Evolutionary conservation across 2,329 filamentous ascomycete species (phyloP), one percentile per base, ranked within the genome.

Genomic region (Xylariaceae sp.): DNA sequence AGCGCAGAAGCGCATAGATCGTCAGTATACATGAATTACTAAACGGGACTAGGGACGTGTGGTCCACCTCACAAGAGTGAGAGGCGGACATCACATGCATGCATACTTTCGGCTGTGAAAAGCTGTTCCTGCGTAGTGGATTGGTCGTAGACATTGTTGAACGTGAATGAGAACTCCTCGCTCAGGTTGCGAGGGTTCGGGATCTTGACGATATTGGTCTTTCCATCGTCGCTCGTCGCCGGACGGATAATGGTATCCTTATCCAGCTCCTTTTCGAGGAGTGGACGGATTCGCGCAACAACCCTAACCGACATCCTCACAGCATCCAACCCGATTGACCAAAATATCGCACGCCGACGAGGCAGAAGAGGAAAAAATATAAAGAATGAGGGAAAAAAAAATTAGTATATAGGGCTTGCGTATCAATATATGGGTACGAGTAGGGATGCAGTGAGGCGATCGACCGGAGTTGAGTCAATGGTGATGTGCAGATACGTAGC

Each of bases 131-230:
- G 93, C 7, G 89, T 85, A 13, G 89, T 88, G 42, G 82, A 75
- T 68, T 88, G 84, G 70, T 90, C 90, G 74, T 96, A 97, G 57
- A 97, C 93, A 66, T 89, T 85, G 79, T 94, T 95, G 81, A 97
- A 97, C 55, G 92, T 85, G 73, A 97, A 99, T 56, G 89, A 92
- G 75, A 92, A 97, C 70, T 92, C 89, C 75, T 97, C 93, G 18
- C 83, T 80, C 65, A 90, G 89, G 70, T 97, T 97, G 78, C 94
- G 96, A 0, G 93, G 92, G 71, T 92, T 97, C 2, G 93, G 93
- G 69, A 97, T 95, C 73, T 89, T 88, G 70, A 97, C 86, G 35
- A 95, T 77, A 30, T 81, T 87, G 17, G 85, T 80, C 65, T 80
- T 82, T 65, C 82, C 82, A 51, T 83, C 77, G 55, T 87, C 82